A percentile compares a stretch with the other conserved stretches of the same genome.
Evolutionary conservation across 2,329 filamentous ascomycete genomes (phyloP).

Genomic region (Hysterium pulicare): DNA sequence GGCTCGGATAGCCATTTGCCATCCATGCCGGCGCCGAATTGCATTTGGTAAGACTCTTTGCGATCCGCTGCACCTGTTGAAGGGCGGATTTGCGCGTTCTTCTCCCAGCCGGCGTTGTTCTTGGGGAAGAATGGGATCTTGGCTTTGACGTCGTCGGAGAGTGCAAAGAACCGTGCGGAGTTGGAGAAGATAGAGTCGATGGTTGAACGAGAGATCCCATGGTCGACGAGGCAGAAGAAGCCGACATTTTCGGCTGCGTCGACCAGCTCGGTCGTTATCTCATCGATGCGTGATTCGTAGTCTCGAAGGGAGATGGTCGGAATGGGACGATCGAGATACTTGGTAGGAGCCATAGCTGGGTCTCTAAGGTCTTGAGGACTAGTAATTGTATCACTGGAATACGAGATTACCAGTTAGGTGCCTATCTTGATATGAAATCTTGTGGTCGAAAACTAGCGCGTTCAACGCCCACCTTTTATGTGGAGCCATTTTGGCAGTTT

Average conservation of each 20-base stretch:
- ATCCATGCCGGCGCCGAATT: constrained; percentile 51
- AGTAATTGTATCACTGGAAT: too few relatives aligned
- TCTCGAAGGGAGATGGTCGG: constrained; percentile 49
- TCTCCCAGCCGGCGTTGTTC: constrained; percentile 61
- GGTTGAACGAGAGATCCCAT: constrained; percentile 49
- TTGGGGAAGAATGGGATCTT: constrained; percentile 52
- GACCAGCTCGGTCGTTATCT: constrained; percentile 52
- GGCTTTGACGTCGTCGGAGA: constrained; percentile 51
- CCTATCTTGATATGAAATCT: too few relatives aligned
- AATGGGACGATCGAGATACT: constrained; percentile 14
- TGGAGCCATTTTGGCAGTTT: too few relatives aligned
- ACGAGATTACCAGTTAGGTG: too few relatives aligned
- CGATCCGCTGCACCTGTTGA: constrained; percentile 57
- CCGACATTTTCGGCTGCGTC: constrained; percentile 56
- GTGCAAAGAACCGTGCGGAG: constrained; percentile 54
- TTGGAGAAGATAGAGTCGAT: constrained; percentile 52
- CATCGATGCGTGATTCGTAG: constrained; percentile 52
- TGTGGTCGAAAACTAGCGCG: too few relatives aligned
- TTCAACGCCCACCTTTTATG: too few relatives aligned
- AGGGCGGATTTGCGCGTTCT: constrained; percentile 56
- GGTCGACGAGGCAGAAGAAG: constrained; percentile 58
- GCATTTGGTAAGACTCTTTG: constrained; percentile 62
- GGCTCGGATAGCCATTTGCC: constrained; percentile 50
- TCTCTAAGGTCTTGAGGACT: too few relatives aligned
- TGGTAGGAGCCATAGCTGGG: constrained; percentile 17